phyloP scores from a whole-genome alignment of 2,329 filamentous ascomycete species.

The Colletotrichum plurivorum region DNA sequence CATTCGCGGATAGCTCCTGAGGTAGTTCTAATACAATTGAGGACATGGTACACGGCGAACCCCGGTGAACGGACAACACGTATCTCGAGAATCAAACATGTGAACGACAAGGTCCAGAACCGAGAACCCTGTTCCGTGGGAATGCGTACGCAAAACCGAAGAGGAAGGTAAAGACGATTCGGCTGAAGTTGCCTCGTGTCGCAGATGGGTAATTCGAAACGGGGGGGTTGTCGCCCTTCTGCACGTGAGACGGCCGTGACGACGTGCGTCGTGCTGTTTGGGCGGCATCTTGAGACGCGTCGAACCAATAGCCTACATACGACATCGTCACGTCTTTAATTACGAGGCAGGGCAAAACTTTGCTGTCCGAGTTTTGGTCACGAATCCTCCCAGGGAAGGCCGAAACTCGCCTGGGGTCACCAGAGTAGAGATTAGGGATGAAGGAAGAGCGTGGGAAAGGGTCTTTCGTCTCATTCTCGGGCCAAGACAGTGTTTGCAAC shows the following conservation, averaged over 20 bases:
- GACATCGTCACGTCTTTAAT: too few relatives aligned
- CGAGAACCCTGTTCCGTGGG: background rate
- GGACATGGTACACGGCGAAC: slow-evolving; percentile 12
- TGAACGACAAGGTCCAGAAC: background rate
- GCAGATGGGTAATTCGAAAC: too few relatives aligned
- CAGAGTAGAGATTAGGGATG: background rate
- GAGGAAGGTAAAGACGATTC: too few relatives aligned
- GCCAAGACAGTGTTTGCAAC: background rate
- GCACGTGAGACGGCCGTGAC: too few relatives aligned
- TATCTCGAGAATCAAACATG: background rate
- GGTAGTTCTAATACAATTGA: slow-evolving; percentile 13
- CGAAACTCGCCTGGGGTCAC: background rate
- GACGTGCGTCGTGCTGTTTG: too few relatives aligned
- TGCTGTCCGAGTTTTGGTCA: too few relatives aligned
- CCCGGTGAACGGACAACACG: background rate
- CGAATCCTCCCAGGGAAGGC: background rate
- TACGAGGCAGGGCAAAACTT: too few relatives aligned
- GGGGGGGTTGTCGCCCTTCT: too few relatives aligned
- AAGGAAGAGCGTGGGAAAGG: background rate
- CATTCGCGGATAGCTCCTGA: background rate
- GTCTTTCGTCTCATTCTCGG: slow-evolving; percentile 14
- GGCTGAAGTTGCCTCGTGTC: too few relatives aligned
- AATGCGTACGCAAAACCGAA: too few relatives aligned
- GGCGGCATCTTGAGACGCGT: too few relatives aligned
- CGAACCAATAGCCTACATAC: too few relatives aligned